Evolutionary conservation across 768 basidiomycete genomes (phyloP).

Genomic region (Artomyces pyxidatus): DNA sequence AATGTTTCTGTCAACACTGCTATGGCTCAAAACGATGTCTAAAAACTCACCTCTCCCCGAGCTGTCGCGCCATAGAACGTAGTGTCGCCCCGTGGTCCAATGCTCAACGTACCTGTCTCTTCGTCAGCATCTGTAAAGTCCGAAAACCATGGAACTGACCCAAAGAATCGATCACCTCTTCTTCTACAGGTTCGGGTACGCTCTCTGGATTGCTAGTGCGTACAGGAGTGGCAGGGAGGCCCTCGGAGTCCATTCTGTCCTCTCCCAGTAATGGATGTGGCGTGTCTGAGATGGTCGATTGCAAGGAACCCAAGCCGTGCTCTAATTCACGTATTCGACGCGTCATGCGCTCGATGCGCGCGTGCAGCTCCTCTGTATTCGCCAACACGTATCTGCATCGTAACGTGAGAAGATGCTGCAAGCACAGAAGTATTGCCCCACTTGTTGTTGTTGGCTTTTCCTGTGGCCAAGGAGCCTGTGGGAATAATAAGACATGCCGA

Average conservation of each 20-base stretch:
- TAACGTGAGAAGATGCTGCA: neutral
- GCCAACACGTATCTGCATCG: conserved; percentile 45
- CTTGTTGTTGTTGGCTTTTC: conserved; percentile 52
- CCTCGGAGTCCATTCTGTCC: neutral
- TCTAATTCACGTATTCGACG: conserved; percentile 14
- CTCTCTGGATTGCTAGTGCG: neutral
- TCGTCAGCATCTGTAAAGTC: neutral
- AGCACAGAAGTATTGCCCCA: conserved; percentile 14
- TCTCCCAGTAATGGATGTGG: conserved; percentile 11
- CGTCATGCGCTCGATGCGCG: conserved; percentile 11
- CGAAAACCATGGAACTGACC: conserved; percentile 25
- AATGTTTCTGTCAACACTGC: neutral
- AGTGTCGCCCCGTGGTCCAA: conserved; percentile 46
- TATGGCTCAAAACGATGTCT: neutral
- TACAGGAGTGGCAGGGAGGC: neutral
- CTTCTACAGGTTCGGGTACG: conserved; percentile 11
- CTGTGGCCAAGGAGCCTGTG: conserved; percentile 46
- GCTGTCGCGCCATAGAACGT: conserved; percentile 59
- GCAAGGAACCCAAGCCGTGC: conserved; percentile 8
- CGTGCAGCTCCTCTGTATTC: conserved; percentile 53
- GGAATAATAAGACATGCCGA: neutral
- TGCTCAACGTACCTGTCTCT: conserved; percentile 43
- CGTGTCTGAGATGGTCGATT: conserved; percentile 10
- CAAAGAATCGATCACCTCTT: conserved; percentile 40
- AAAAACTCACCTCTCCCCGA: conserved; percentile 46